Conservation (phyloP, 805 yeast species). For the Zygoascus tannicola region DNA sequence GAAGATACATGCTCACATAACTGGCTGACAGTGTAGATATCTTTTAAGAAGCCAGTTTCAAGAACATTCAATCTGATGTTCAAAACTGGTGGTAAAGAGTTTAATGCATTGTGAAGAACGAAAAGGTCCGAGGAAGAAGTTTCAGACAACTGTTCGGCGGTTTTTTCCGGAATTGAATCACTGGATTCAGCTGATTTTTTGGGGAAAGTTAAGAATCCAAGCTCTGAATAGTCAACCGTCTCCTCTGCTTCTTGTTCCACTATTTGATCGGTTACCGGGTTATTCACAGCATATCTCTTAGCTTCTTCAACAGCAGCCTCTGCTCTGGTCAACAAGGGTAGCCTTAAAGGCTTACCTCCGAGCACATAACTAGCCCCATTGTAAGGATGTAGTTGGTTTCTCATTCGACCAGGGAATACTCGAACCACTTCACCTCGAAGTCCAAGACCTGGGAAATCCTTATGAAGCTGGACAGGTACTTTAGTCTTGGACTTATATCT, state of each 20-base stretch:
- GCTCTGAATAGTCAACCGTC: conserved; percentile 3
- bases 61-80: conserved; percentile 3
- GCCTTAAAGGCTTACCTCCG: conserved; percentile 15
- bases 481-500: conserved; percentile 8
- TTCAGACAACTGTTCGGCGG: neutral
- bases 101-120: conserved; percentile 9
- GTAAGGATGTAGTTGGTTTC: conserved; percentile 59
- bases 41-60: conserved; percentile 10
- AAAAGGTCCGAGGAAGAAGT: conserved; percentile 1
- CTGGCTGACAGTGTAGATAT: conserved; percentile 6
- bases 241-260: conserved; percentile 3
- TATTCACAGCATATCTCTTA: conserved; percentile 2
- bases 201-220: conserved; percentile 2
- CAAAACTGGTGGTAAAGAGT: conserved; percentile 9
- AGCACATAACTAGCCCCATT: conserved; percentile 69
- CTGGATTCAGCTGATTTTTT: neutral
- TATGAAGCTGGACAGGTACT: conserved; percentile 63
- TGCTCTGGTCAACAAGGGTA: conserved; percentile 3
- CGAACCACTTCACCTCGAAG: conserved; percentile 60
- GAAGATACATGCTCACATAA: conserved; percentile 8
- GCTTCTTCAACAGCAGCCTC: conserved; percentile 3
- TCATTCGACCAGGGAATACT: conserved; percentile 76
- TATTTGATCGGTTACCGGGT: neutral
- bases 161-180: neutral
- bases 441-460: conserved; percentile 57